Conservation (phyloP, 192 early-diverging fungal species). For the Physocladia obscura region DNA sequence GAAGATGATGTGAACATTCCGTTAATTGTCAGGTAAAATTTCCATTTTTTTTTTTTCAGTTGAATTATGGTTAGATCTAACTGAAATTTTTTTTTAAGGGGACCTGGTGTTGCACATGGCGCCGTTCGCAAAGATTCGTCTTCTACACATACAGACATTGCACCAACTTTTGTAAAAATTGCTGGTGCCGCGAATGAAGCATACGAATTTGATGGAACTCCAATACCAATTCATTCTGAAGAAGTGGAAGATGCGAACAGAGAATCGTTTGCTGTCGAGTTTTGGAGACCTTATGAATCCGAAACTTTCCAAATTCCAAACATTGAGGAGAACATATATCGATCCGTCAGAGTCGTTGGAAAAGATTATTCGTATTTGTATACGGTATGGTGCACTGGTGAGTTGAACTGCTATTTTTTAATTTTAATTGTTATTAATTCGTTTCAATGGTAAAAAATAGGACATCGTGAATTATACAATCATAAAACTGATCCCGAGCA, state of each 20-base stretch:
- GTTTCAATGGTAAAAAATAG: not conserved
- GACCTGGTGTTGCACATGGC: slow-evolving; percentile 58
- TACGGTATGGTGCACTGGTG: slow-evolving; percentile 19
- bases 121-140: slow-evolving; percentile 38
- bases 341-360: not conserved
- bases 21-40: slow-evolving; percentile 37
- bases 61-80: not conserved
- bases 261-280: slow-evolving; percentile 11
- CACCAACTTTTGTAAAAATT: slow-evolving; percentile 60
- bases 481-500: slow-evolving; percentile 59
- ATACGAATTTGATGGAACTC: slow-evolving; percentile 52
- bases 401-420: not conserved
- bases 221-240: slow-evolving; percentile 51
- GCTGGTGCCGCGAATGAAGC: slow-evolving; percentile 44
- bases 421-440: not conserved
- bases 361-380: slow-evolving; percentile 18
- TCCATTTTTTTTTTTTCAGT: not conserved
- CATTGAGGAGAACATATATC: slow-evolving; percentile 4
- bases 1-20: slow-evolving; percentile 64
- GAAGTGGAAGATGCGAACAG: slow-evolving; percentile 30
- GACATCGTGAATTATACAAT: slow-evolving; percentile 40
- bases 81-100: slow-evolving; percentile 24
- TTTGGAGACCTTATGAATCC: slow-evolving; percentile 4
- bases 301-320: not conserved
- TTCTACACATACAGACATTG: slow-evolving; percentile 59